Evolutionary conservation across 768 basidiomycete genomes (phyloP).

Genomic region (Lanmaoa rubissima): DNA sequence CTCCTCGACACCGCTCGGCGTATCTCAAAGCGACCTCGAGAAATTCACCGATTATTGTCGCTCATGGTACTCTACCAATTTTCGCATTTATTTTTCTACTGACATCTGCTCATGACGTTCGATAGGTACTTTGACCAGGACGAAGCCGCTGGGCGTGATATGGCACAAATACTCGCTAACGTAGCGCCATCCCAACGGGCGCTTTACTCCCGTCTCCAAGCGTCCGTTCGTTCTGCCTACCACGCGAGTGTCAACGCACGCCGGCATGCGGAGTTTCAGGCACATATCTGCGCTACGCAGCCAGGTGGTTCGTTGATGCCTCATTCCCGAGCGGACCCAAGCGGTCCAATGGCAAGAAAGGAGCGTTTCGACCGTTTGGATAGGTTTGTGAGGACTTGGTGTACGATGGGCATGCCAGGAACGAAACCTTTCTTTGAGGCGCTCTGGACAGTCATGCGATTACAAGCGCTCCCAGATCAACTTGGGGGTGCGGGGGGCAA

Average conservation of each 20-base stretch:
- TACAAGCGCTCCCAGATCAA: slow-evolving; percentile 76
- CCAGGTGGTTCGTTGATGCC: slow-evolving; percentile 81
- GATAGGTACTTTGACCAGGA: slow-evolving; percentile 83
- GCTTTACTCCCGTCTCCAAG: slow-evolving; percentile 82
- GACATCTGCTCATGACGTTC: slow-evolving; percentile 9
- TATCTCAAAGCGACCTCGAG: slow-evolving; percentile 67
- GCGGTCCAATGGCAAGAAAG: slow-evolving; percentile 62
- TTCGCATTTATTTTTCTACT: not conserved
- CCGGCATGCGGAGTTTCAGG: slow-evolving; percentile 80
- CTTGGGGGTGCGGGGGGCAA: slow-evolving; percentile 76
- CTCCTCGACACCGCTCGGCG: slow-evolving; percentile 68
- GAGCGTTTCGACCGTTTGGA: slow-evolving; percentile 76
- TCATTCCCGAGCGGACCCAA: slow-evolving; percentile 65
- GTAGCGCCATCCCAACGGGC: slow-evolving; percentile 83
- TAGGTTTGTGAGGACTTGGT: slow-evolving; percentile 79
- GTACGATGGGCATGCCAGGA: slow-evolving; percentile 83
- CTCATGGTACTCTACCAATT: slow-evolving; percentile 55
- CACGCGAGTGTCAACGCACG: slow-evolving; percentile 78
- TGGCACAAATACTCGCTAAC: slow-evolving; percentile 80
- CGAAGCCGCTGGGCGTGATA: slow-evolving; percentile 69
- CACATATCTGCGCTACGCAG: slow-evolving; percentile 73
- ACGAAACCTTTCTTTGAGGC: slow-evolving; percentile 74
- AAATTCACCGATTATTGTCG: slow-evolving; percentile 75
- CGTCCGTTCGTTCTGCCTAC: slow-evolving; percentile 80
- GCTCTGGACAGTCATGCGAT: slow-evolving; percentile 75